Percentiles rank a stretch among this genome's conserved stretches.
These are phyloP conservation scores for Phytophthora fragariaefolia DNA, from an alignment of 352 stramenopile genomes.

Conservation along the genomic window DNA sequence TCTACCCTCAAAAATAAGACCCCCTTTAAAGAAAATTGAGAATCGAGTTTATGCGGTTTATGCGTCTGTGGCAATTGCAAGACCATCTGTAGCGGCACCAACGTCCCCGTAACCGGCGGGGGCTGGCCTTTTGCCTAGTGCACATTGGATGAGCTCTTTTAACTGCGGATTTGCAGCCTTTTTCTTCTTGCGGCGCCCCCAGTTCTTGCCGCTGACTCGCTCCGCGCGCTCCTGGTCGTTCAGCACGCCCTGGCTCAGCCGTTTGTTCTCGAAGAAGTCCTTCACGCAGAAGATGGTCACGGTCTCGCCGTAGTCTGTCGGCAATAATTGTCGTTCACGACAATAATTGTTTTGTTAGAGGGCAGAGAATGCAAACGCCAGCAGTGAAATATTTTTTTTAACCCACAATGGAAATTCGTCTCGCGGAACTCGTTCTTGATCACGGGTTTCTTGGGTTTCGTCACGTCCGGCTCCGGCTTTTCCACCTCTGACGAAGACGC, in stretches of 20 bases:
- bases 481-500: slow-evolving; percentile 30
- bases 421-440: slow-evolving; percentile 87
- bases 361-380: background rate
- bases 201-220: slow-evolving; percentile 56
- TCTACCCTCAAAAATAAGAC: background rate
- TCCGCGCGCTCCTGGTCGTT: slow-evolving; percentile 76
- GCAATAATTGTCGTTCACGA: background rate
- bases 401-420: slow-evolving; percentile 72
- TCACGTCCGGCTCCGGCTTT: slow-evolving; percentile 21
- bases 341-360: background rate
- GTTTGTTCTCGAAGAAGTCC: slow-evolving; percentile 78
- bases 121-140: slow-evolving; percentile 42
- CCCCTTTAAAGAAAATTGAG: background rate
- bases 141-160: slow-evolving; percentile 54
- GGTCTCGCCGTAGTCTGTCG: slow-evolving; percentile 76
- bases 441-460: slow-evolving; percentile 46
- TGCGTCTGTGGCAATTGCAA: slow-evolving; percentile 15
- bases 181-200: slow-evolving; percentile 43
- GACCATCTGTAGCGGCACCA: slow-evolving; percentile 1
- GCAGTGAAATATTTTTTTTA: background rate
- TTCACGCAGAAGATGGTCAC: slow-evolving; percentile 78
- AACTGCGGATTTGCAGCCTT: slow-evolving; percentile 27
- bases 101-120: slow-evolving; percentile 24
- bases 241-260: slow-evolving; percentile 72
- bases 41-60: slow-evolving; percentile 21